Conservation (phyloP, 345 rosid species). For the Geranium rotundifolium region DNA sequence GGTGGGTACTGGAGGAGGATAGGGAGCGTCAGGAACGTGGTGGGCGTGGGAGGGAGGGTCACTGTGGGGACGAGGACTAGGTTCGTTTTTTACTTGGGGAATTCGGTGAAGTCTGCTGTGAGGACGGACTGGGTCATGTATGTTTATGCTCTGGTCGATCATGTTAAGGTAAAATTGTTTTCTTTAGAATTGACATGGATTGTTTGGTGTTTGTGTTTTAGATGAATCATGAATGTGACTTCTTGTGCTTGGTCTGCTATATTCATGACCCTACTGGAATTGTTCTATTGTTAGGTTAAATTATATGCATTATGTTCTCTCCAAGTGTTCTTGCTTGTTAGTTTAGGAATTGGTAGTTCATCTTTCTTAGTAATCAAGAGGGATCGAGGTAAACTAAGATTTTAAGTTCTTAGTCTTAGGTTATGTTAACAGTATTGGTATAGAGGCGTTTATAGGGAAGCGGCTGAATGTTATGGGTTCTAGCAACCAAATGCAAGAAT, state of each 20-base stretch:
- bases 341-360: neutral
- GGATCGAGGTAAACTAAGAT: neutral
- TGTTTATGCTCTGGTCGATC: slow-evolving; percentile 33
- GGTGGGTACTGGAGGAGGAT: slow-evolving; percentile 36
- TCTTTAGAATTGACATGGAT: neutral
- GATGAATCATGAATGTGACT: neutral
- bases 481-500: too few relatives aligned
- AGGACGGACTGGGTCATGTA: slow-evolving; percentile 39
- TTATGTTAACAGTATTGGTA: neutral
- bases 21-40: slow-evolving; percentile 24
- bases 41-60: slow-evolving; percentile 16
- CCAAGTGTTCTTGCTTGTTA: neutral
- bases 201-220: too few relatives aligned
- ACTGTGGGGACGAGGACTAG: slow-evolving; percentile 24
- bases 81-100: slow-evolving; percentile 30
- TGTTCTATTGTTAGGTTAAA: too few relatives aligned
- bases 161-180: slow-evolving; percentile 21
- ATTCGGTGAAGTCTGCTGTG: slow-evolving; percentile 15
- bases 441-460: neutral
- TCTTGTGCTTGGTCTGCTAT: neutral
- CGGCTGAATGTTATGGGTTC: too few relatives aligned
- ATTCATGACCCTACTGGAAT: too few relatives aligned
- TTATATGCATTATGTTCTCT: neutral
- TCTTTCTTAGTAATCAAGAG: neutral
- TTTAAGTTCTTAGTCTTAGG: too few relatives aligned